Percentiles rank a stretch among this genome's conserved stretches.
These are phyloP conservation scores for Heritiera fomes DNA, from an alignment of 345 rosid species.

Conservation along the genomic window DNA sequence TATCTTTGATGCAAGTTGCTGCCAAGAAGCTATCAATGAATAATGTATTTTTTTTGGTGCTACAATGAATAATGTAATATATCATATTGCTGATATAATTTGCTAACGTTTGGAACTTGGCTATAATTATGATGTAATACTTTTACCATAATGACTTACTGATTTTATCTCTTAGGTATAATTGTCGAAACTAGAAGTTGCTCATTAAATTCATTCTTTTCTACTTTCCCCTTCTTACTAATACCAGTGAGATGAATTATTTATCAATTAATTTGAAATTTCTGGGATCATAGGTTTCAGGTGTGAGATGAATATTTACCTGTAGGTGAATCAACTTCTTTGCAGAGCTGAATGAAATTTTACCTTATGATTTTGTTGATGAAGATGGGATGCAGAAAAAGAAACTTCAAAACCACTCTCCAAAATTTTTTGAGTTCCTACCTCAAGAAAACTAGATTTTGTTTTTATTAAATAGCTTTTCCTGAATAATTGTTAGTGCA, in stretches of 20 bases:
- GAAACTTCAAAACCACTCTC: slow-evolving; percentile 62
- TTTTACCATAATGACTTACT: slow-evolving; percentile 90
- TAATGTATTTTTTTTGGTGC: no score
- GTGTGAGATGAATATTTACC: neutral
- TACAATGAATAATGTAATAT: slow-evolving; percentile 81
- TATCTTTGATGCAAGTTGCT: slow-evolving; percentile 52
- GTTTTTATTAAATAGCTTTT: no score
- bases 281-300: neutral
- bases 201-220: neutral
- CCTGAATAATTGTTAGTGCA: no score
- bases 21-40: slow-evolving; percentile 47
- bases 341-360: slow-evolving; percentile 83
- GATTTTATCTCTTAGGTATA: slow-evolving; percentile 95
- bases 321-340: slow-evolving; percentile 85
- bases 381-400: slow-evolving; percentile 78
- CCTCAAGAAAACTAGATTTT: slow-evolving; percentile 46
- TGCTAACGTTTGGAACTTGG: slow-evolving; percentile 67
- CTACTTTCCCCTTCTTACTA: neutral
- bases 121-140: slow-evolving; percentile 84
- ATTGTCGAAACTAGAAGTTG: neutral
- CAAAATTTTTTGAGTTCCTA: slow-evolving; percentile 74
- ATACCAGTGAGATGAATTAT: neutral
- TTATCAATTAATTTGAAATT: neutral
- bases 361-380: slow-evolving; percentile 84
- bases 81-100: slow-evolving; percentile 73